These are phyloP conservation scores for Zygotorulaspora mrakii DNA, from an alignment of 1,139 yeast genomes.

Conservation along the genomic window DNA sequence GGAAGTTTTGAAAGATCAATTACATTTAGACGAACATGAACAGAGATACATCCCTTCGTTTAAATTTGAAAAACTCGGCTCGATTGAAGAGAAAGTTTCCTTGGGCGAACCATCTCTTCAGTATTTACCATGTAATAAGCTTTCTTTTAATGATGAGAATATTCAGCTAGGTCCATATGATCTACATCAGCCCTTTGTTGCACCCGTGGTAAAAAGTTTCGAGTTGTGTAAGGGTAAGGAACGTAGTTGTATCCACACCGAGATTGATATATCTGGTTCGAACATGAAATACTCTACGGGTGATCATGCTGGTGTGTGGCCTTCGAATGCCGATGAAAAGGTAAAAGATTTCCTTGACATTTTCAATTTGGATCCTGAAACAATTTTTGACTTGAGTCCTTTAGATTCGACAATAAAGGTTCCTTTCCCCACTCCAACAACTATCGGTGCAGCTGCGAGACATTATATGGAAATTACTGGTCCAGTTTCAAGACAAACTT, in stretches of 20 bases:
- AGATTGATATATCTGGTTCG: conserved; percentile 72
- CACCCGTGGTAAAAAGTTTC: conserved; percentile 55
- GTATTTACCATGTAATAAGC: conserved; percentile 46
- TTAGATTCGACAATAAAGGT: conserved; percentile 70
- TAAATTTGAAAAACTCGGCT: conserved; percentile 41
- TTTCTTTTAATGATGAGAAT: conserved; percentile 27
- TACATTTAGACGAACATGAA: conserved; percentile 72
- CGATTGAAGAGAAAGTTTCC: conserved; percentile 50
- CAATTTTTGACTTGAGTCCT: conserved; percentile 63
- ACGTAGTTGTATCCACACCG: conserved; percentile 84
- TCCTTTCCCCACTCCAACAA: conserved; percentile 89
- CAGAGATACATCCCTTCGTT: conserved; percentile 73
- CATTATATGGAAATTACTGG: conserved; percentile 90
- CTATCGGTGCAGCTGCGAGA: conserved; percentile 81
- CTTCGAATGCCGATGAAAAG: conserved; percentile 79
- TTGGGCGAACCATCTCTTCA: conserved; percentile 80
- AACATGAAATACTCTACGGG: conserved; percentile 88
- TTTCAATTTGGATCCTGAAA: conserved; percentile 55
- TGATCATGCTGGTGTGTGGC: conserved; percentile 94
- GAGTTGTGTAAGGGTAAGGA: conserved; percentile 63
- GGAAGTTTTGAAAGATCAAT: conserved; percentile 60
- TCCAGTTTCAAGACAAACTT: conserved; percentile 84
- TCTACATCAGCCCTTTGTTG: conserved; percentile 77
- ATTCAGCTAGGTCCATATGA: conserved; percentile 71
- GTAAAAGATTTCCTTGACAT: conserved; percentile 60